Conservation (phyloP, 768 basidiomycete species). For the Kwoniella shandongensis region DNA sequence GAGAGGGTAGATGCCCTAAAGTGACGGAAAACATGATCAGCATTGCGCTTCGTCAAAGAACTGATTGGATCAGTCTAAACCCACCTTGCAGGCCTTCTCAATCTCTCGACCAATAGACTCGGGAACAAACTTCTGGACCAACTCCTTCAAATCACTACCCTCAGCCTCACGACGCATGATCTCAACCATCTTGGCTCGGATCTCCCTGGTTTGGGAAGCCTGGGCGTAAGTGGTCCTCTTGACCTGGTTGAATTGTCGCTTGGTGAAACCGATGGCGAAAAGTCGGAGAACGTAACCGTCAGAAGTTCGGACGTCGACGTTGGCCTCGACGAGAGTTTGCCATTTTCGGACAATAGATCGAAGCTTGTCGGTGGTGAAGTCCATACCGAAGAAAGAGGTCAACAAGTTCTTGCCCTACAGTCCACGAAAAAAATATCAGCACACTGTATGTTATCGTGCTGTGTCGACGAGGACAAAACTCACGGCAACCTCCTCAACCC, state of each 20-base stretch:
- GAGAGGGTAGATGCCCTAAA: conserved; percentile 81
- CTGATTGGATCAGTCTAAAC: not conserved
- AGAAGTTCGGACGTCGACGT: conserved; percentile 97
- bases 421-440: not conserved
- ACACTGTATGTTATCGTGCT: not conserved
- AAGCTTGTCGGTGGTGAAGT: conserved; percentile 99
- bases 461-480: conserved; percentile 11
- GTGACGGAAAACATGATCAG: not conserved
- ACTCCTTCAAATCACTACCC: conserved; percentile 85
- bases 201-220: conserved; percentile 90
- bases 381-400: conserved; percentile 99
- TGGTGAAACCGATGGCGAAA: conserved; percentile 98
- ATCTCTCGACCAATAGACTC: conserved; percentile 99
- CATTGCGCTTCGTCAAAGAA: not conserved
- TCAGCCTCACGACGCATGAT: conserved; percentile 79
- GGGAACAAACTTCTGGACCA: conserved; percentile 96
- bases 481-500: conserved; percentile 66
- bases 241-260: conserved; percentile 92
- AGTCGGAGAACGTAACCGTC: conserved; percentile 99
- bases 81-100: conserved; percentile 77
- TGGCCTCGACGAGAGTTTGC: conserved; percentile 98
- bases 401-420: conserved; percentile 95
- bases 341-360: conserved; percentile 99
- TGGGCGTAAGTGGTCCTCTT: conserved; percentile 99
- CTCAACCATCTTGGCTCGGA: conserved; percentile 98